Percentiles rank a stretch among this genome's conserved stretches.
These are phyloP conservation scores for Thozetella sp. DNA, from an alignment of 495 filamentous ascomycete genomes.

Conservation along the genomic window DNA sequence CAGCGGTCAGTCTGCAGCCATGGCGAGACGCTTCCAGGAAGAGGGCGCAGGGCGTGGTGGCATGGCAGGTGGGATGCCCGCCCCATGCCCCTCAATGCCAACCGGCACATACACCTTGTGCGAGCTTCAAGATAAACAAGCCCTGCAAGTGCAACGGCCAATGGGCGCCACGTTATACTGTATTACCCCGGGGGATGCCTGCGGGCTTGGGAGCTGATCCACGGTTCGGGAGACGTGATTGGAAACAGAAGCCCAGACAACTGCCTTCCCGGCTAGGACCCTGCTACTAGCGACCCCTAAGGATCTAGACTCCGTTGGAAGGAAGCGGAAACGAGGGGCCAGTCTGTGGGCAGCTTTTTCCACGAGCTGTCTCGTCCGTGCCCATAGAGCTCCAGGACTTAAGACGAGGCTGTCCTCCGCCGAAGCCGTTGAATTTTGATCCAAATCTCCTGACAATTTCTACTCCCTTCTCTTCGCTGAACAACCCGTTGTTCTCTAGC, in stretches of 20 bases:
- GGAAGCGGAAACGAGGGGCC: neutral
- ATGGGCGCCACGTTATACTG: neutral
- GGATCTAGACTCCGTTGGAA: neutral
- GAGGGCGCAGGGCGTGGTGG: neutral
- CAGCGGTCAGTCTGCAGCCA: neutral
- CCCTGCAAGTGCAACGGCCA: neutral
- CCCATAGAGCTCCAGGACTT: too few relatives aligned
- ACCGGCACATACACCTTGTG: neutral
- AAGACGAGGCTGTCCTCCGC: too few relatives aligned
- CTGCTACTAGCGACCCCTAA: neutral
- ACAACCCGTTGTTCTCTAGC: too few relatives aligned
- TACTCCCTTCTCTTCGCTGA: too few relatives aligned
- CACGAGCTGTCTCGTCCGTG: too few relatives aligned
- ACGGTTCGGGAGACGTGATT: neutral
- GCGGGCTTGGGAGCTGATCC: neutral
- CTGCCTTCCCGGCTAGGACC: neutral
- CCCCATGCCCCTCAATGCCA: neutral
- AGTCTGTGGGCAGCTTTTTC: neutral
- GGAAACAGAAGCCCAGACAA: constrained; percentile 1
- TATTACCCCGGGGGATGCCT: neutral
- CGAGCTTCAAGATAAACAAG: neutral
- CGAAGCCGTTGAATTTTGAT: too few relatives aligned
- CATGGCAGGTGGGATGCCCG: neutral
- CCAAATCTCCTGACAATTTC: too few relatives aligned
- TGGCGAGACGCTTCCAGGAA: neutral